These are phyloP conservation scores for Petrea volubilis DNA, from an alignment of 257 asterid species.

Conservation along the genomic window DNA sequence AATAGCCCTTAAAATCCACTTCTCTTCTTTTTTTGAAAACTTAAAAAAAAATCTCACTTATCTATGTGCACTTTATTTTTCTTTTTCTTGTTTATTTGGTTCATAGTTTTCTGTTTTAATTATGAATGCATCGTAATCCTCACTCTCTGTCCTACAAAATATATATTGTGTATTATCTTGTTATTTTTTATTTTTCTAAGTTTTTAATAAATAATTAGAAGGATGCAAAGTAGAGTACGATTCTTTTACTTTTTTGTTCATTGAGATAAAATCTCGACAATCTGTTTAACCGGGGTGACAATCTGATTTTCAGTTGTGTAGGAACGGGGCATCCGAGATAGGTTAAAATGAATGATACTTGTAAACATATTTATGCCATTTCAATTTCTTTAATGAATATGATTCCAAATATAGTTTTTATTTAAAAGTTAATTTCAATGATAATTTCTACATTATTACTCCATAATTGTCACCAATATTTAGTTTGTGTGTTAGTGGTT, in stretches of 20 bases:
- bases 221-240: background rate
- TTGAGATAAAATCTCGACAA: background rate
- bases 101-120: background rate
- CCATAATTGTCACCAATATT: too few species aligned
- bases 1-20: slow-evolving; percentile 12
- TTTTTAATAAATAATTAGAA: background rate
- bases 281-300: too few species aligned
- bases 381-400: too few species aligned
- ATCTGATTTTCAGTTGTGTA: too few species aligned
- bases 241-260: too few species aligned
- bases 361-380: too few species aligned
- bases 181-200: background rate
- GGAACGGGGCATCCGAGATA: too few species aligned
- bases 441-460: too few species aligned
- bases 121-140: background rate
- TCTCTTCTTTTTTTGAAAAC: background rate
- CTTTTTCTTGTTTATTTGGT: background rate
- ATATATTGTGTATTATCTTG: background rate
- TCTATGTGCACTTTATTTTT: background rate
- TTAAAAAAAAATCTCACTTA: background rate
- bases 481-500: too few species aligned
- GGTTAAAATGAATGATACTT: too few species aligned
- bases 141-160: background rate
- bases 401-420: too few species aligned
- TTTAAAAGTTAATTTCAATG: too few species aligned